phyloP scores from a whole-genome alignment of 306 rosid genomes.

The Erythrophleum fordii region DNA sequence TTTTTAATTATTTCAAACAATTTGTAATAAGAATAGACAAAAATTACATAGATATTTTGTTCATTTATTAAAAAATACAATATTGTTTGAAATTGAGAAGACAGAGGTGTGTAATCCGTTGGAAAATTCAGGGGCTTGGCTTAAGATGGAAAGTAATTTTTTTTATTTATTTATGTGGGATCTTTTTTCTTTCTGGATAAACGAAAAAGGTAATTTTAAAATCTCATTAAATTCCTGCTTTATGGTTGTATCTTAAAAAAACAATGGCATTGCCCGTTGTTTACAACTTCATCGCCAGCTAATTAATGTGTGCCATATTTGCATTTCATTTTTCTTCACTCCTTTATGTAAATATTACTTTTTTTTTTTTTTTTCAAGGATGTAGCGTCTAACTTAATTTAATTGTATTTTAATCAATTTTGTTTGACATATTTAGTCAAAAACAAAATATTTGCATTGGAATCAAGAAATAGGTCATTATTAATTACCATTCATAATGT shows the following conservation, averaged over 20 bases:
- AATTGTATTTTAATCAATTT: not conserved
- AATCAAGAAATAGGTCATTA: not conserved
- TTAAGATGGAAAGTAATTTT: too few species aligned
- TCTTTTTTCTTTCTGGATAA: not conserved
- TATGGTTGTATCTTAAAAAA: too few species aligned
- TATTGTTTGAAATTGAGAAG: not conserved
- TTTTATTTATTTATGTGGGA: too few species aligned
- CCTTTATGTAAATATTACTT: not conserved
- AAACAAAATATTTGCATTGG: not conserved
- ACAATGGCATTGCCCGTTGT: not conserved
- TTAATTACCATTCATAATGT: too few species aligned
- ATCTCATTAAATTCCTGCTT: not conserved
- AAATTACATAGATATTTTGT: not conserved
- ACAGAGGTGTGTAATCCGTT: not conserved
- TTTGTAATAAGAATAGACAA: not conserved
- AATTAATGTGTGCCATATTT: not conserved
- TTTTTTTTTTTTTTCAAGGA: not conserved
- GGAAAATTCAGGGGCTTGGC: not conserved
- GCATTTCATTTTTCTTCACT: not conserved
- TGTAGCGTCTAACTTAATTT: not conserved
- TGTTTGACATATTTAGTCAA: not conserved
- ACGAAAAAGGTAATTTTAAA: not conserved
- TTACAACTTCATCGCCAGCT: not conserved
- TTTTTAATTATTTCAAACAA: not conserved
- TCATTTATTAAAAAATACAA: not conserved